These are phyloP conservation scores for Odonthalia washingtoniensis DNA, from an alignment of 31 red algal species.

Conservation along the genomic window DNA sequence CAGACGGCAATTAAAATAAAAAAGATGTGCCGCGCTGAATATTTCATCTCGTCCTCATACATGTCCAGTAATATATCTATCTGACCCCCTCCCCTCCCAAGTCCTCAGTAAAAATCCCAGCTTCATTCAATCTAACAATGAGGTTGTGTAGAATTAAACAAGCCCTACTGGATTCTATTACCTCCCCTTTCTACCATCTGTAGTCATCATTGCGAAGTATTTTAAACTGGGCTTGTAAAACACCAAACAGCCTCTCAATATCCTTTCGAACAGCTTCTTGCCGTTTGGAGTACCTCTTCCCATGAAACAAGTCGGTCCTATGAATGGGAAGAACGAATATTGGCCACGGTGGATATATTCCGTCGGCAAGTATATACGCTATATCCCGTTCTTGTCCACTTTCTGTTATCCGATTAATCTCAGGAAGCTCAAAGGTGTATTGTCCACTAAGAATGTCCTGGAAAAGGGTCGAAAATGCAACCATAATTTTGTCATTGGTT, in stretches of 20 bases:
- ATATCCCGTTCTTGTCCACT: not conserved
- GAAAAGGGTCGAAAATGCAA: slow-evolving; percentile 12
- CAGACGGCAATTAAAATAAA: too few relatives aligned
- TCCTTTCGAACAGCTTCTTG: slow-evolving; percentile 15
- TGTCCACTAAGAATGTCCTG: not conserved
- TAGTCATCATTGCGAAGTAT: slow-evolving; percentile 14
- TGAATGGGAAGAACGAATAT: slow-evolving; percentile 16
- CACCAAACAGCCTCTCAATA: slow-evolving; percentile 29
- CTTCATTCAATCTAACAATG: too few relatives aligned
- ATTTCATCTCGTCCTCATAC: too few relatives aligned
- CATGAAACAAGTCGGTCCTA: not conserved
- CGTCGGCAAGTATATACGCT: slow-evolving; percentile 17
- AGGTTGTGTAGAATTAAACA: slow-evolving; percentile 28
- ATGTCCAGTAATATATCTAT: too few relatives aligned
- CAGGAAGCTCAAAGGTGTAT: slow-evolving; percentile 15
- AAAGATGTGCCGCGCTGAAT: too few relatives aligned
- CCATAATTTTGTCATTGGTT: slow-evolving; percentile 21
- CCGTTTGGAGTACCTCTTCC: not conserved
- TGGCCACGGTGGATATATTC: slow-evolving; percentile 24
- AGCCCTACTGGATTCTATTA: not conserved
- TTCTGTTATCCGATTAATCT: not conserved
- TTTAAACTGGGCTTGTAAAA: slow-evolving; percentile 12
- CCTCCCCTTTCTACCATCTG: slow-evolving; percentile 7
- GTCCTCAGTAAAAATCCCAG: too few relatives aligned
- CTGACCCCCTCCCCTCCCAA: too few relatives aligned